Conservation (phyloP, 208 protist species). For the Trypanosoma theileri region DNA sequence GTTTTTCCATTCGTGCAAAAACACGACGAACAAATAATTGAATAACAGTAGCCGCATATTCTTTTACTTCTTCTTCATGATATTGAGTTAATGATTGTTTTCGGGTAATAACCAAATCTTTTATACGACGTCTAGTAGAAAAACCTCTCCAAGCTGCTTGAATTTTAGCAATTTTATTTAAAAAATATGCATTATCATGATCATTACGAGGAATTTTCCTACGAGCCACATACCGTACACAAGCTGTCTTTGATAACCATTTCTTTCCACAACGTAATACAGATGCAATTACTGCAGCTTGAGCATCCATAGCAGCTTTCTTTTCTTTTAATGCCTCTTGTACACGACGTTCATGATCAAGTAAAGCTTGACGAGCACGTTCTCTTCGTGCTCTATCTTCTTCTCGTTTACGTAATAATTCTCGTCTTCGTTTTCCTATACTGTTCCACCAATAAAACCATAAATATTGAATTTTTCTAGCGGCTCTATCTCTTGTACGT, state of each 20-base stretch:
- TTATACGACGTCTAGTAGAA: constrained; percentile 1
- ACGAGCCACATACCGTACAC: constrained; percentile 44
- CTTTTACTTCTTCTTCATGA: constrained; percentile 16
- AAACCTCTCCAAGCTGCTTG: constrained; percentile 46
- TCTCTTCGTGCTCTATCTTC: constrained; percentile 45
- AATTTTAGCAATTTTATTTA: constrained; percentile 21
- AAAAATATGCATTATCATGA: constrained; percentile 30
- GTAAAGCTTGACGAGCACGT: constrained; percentile 23
- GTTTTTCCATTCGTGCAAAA: constrained; percentile 26
- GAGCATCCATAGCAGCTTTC: neutral
- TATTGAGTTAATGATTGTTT: neutral
- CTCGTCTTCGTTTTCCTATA: constrained; percentile 46
- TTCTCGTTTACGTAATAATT: constrained; percentile 40
- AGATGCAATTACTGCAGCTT: constrained; percentile 9
- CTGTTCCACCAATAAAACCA: constrained; percentile 74
- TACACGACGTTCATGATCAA: constrained; percentile 30
- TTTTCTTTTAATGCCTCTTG: constrained; percentile 1
- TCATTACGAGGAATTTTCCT: constrained; percentile 9
- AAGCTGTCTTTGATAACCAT: constrained; percentile 54
- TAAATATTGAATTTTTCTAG: constrained; percentile 43
- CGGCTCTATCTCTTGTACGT: constrained; percentile 49
- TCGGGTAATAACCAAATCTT: neutral
- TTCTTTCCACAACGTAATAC: constrained; percentile 39
- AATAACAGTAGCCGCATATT: constrained; percentile 73
- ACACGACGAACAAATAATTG: constrained; percentile 44